Evolutionary conservation across 2,329 filamentous ascomycete genomes (phyloP), one percentile per base, ranked within the genome.

Genomic region (Aspergillus sp.): DNA sequence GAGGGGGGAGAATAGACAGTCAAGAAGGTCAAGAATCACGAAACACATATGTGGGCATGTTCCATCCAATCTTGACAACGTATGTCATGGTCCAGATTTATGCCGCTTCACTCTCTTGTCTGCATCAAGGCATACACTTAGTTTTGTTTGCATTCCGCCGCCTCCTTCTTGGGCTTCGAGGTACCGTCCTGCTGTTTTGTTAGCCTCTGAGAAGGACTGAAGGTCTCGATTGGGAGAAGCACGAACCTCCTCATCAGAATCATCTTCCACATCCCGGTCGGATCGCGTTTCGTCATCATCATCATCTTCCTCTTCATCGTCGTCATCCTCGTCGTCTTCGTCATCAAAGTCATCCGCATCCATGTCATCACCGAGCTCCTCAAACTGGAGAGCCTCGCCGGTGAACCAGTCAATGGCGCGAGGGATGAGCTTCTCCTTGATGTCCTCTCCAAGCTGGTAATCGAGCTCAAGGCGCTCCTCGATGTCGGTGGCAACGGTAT

Each of bases 351-450:
- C 89, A 57, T 87, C 89, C 65, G 87, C 88, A 51, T 92, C 88
- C 58, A 91, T 79, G 56, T 93, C 91, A 50, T 95, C 88, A 36
- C 93, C 88, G 55, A 96, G 76, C 73, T 96, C 93, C 81, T 99
- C 94, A 65, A 90, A 99, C 64, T 94, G 92, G 59, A 99, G 86
- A 62, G 94, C 94, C 78, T 99, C 94, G 53, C 94, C 94, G 49
- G 94, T 99, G 75, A 99, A 99, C 94, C 94, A 99, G 77, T 99
- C 94, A 66, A 99, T 94, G 52, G 95, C 94, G 63, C 93, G 91
- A 60, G 94, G 94, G 64, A 99, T 99, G 60, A 99, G 83, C 81
- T 99, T 99, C 83, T 99, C 94, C 81, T 99, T 99, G 79, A 99
- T 96, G 71, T 99, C 94, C 80, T 99, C 94, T 61, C 94, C 94